Evolutionary conservation across 108 stramenopile genomes (phyloP), one percentile per base, ranked within the genome.

Genomic region (Cyclostephanos tholiformis): DNA sequence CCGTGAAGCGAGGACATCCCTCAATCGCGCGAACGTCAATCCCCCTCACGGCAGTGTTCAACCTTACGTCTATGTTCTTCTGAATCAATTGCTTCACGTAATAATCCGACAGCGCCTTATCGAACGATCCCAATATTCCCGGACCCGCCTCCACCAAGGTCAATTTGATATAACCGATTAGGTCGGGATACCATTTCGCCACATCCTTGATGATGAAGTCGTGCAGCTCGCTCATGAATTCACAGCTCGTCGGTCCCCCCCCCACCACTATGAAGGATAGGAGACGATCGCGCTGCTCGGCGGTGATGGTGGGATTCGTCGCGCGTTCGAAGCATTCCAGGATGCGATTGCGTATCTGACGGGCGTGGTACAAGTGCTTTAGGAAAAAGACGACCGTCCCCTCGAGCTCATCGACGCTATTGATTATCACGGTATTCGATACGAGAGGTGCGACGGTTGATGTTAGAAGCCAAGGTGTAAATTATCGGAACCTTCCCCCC

Each of bases 241-340:
- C 97, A 71, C 97, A 95, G 25, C 86, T 87, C 25, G 97, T 99
- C 4, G 99, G 98, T 16, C 99, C 99, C 0, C 99, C 98, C 9
- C 96, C 99, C 6, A 98, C 98, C 9, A 99, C 92, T 59, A 99
- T 87, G 78, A 99, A 99, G 25, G 89, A 89, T 0, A 99, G 90
- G 3, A 99, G 81, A 19, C 96, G 86, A 35, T 82, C 43, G 2
- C 92, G 88, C 75, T 97, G 95, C 11, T 63, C 82, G 10, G 83
- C 67, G 19, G 85, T 68, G 19, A 88, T 75, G 62, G 62, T 89
- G 20, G 95, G 95, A 52, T 88, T 86, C 23, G 95, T 79, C 1
- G 99, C 97, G 22, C 92, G 82, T 83, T 99, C 99, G 75, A 99
- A 98, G 63, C 88, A 95, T 73, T 98, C 97, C 22, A 99, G 58